Evolutionary conservation across 306 rosid species (phyloP).

Genomic region (Vicia faba): DNA sequence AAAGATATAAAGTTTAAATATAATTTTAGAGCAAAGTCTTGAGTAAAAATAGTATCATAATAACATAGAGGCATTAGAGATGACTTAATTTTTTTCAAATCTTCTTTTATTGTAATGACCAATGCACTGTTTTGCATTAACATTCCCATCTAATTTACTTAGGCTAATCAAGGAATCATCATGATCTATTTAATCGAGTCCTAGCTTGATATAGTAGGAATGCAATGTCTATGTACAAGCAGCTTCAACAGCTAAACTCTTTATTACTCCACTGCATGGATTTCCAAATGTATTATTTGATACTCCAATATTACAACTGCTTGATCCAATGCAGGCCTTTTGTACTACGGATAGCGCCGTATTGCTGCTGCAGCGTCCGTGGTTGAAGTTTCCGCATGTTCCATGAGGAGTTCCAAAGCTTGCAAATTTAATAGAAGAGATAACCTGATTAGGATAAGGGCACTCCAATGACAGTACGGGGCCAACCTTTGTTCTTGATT

Average conservation of each 20-base stretch:
- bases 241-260: slow-evolving; percentile 93
- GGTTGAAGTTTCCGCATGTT: slow-evolving; percentile 72
- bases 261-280: slow-evolving; percentile 69
- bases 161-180: slow-evolving; percentile 31
- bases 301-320: slow-evolving; percentile 63
- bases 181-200: slow-evolving; percentile 26
- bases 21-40: no score
- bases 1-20: no score
- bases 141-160: slow-evolving; percentile 24
- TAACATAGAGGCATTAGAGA: not conserved
- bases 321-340: slow-evolving; percentile 88
- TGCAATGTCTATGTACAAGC: slow-evolving; percentile 53
- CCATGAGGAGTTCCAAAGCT: slow-evolving; percentile 85
- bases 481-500: slow-evolving; percentile 39
- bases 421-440: slow-evolving; percentile 84
- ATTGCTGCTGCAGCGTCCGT: slow-evolving; percentile 69
- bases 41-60: slow-evolving; percentile 14
- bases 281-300: slow-evolving; percentile 63
- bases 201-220: not conserved
- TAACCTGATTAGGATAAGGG: slow-evolving; percentile 68
- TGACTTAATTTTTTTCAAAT: not conserved
- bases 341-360: slow-evolving; percentile 63
- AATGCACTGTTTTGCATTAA: not conserved
- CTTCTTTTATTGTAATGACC: not conserved
- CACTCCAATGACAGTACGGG: slow-evolving; percentile 72